Conservation (phyloP, 2,329 filamentous ascomycete species). For the Tolypocladium album region DNA sequence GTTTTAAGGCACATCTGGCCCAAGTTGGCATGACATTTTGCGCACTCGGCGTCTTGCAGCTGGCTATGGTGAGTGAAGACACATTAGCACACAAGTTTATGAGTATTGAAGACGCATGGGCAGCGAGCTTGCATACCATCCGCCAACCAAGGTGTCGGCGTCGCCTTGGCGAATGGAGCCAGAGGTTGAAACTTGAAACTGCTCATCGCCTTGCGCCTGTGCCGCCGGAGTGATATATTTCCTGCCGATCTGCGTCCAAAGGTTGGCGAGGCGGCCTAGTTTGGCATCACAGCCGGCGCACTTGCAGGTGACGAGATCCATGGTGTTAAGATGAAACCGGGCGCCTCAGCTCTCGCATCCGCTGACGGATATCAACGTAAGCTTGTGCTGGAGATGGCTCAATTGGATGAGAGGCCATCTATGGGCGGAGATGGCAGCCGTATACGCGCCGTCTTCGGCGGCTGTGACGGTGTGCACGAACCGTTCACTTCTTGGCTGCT, state of each 20-base stretch:
- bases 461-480: not conserved
- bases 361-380: not conserved
- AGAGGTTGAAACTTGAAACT: constrained; percentile 9
- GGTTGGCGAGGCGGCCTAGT: constrained; percentile 22
- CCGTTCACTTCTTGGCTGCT: no score
- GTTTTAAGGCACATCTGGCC: constrained; percentile 23
- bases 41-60: constrained; percentile 25
- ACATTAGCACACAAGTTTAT: not conserved
- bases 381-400: not conserved
- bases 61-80: constrained; percentile 12
- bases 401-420: not conserved
- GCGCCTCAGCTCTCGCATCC: not conserved
- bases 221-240: constrained; percentile 26
- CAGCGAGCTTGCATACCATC: constrained; percentile 17
- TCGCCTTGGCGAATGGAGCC: constrained; percentile 19
- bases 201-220: constrained; percentile 6
- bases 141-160: constrained; percentile 21
- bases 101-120: not conserved
- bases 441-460: not conserved
- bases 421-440: not conserved
- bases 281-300: constrained; percentile 21
- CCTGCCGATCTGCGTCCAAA: constrained; percentile 29
- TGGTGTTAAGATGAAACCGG: constrained; percentile 6
- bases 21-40: constrained; percentile 17
- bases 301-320: constrained; percentile 24